A percentile compares a stretch with the other conserved stretches of the same genome.
Evolutionary conservation across 352 stramenopile genomes (phyloP).

Genomic region (Globisporangium cylindrosporum): DNA sequence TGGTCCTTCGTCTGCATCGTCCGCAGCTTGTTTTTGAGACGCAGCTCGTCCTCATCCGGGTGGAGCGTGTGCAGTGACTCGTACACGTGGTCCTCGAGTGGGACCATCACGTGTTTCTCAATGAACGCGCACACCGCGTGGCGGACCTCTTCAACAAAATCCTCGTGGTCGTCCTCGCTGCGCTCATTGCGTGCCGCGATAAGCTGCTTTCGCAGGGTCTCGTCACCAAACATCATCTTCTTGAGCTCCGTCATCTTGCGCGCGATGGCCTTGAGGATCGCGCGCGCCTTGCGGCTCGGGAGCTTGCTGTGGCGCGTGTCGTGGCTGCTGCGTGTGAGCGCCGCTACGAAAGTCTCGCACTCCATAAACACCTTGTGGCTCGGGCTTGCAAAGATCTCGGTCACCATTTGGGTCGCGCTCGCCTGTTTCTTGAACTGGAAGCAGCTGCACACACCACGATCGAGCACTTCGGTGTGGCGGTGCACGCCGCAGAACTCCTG

Average conservation of each 20-base stretch:
- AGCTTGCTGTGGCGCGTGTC: conserved; percentile 38
- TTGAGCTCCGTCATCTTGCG: conserved; percentile 57
- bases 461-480: conserved; percentile 39
- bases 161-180: conserved; percentile 46
- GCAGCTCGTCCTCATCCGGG: conserved; percentile 43
- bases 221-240: conserved; percentile 42
- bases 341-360: conserved; percentile 36
- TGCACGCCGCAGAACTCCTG: conserved; percentile 60
- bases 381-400: conserved; percentile 36
- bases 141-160: conserved; percentile 61
- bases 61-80: conserved; percentile 51
- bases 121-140: conserved; percentile 49
- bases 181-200: conserved; percentile 26
- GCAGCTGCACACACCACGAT: conserved; percentile 39
- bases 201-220: conserved; percentile 36
- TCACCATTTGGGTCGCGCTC: conserved; percentile 41
- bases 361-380: conserved; percentile 30
- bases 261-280: conserved; percentile 43
- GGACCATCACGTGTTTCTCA: conserved; percentile 48
- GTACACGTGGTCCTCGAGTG: conserved; percentile 60
- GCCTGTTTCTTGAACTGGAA: conserved; percentile 35
- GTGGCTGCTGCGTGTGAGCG: conserved; percentile 35
- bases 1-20: conserved; percentile 48
- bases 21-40: conserved; percentile 53
- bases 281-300: conserved; percentile 40